Conservation (phyloP, 2,329 filamentous ascomycete species). For the Aureobasidium sp. region DNA sequence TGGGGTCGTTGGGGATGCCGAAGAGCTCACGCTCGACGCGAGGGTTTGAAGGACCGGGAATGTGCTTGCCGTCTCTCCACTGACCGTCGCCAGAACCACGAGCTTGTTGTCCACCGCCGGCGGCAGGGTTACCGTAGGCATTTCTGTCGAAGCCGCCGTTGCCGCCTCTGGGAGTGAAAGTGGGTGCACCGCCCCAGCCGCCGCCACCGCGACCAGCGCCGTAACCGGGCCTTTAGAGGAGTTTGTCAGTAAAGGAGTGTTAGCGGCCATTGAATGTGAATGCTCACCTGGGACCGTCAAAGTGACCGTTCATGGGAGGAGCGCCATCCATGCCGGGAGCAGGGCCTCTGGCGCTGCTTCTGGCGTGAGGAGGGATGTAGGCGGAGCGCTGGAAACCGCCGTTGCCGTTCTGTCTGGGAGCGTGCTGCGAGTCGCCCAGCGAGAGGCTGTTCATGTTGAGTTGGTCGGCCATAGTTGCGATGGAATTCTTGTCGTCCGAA, state of each 20-base stretch:
- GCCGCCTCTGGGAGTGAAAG: constrained; percentile 48
- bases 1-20: constrained; percentile 80
- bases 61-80: constrained; percentile 96
- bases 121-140: constrained; percentile 53
- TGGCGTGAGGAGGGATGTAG: constrained; percentile 82
- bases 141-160: constrained; percentile 53
- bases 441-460: constrained; percentile 73
- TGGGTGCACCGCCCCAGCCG: constrained; percentile 46
- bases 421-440: constrained; percentile 60
- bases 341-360: constrained; percentile 47
- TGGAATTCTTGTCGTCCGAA: background rate
- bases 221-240: constrained; percentile 35
- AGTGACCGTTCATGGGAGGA: constrained; percentile 45
- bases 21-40: constrained; percentile 94
- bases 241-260: constrained; percentile 23
- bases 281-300: constrained; percentile 41
- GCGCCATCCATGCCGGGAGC: constrained; percentile 31
- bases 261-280: background rate
- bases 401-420: constrained; percentile 39
- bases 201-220: constrained; percentile 33
- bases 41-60: constrained; percentile 79
- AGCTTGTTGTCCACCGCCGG: constrained; percentile 49
- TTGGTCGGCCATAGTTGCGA: constrained; percentile 63
- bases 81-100: constrained; percentile 89
- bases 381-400: constrained; percentile 53